Evolutionary conservation across 2,329 filamentous ascomycete genomes (phyloP).

Genomic region (Ophiostoma novo-ulmi): DNA sequence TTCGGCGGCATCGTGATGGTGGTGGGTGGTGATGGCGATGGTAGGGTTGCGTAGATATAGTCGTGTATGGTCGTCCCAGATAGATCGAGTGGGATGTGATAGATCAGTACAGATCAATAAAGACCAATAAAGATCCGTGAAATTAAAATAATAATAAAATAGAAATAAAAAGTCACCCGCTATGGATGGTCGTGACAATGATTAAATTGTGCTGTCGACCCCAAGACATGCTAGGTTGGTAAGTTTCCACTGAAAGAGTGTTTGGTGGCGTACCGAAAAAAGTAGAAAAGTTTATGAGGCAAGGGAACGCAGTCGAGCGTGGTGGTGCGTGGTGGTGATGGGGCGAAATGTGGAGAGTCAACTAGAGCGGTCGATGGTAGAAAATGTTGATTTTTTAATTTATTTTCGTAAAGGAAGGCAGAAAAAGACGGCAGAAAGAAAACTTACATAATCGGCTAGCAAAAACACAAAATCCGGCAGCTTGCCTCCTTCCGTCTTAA

Average conservation of each 20-base stretch:
- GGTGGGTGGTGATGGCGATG: neutral
- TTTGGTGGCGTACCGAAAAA: neutral
- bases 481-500: too few species aligned
- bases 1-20: constrained; percentile 69
- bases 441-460: constrained; percentile 9
- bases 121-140: neutral
- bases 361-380: neutral
- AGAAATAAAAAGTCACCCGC: neutral
- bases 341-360: constrained; percentile 7
- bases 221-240: constrained; percentile 3
- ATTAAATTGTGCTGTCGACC: neutral
- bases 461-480: constrained; percentile 15
- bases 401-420: neutral
- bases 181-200: constrained; percentile 1
- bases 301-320: neutral
- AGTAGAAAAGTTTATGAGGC: neutral
- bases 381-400: neutral
- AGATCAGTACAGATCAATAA: neutral
- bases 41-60: neutral
- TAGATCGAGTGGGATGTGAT: neutral
- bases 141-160: neutral
- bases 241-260: constrained; percentile 3
- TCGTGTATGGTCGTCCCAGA: neutral
- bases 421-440: neutral
- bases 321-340: neutral